phyloP scores from a whole-genome alignment of 2,329 filamentous ascomycete species.

The Sarocladium brachiariae region DNA sequence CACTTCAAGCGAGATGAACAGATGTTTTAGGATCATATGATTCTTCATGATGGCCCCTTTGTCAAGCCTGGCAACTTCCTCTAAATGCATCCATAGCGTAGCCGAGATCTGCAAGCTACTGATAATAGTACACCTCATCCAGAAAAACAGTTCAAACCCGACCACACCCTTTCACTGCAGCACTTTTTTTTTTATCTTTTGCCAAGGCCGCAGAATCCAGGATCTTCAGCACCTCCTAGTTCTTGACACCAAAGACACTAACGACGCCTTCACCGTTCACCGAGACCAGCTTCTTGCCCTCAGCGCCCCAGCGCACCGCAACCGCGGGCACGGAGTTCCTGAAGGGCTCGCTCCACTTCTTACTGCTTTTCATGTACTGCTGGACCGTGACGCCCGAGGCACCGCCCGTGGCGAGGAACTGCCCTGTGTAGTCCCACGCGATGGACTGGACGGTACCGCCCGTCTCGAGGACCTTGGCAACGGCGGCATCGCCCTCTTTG shows the following conservation, averaged over 20 bases:
- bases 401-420: slow-evolving; percentile 80
- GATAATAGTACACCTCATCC: too few species aligned
- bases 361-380: slow-evolving; percentile 80
- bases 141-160: too few species aligned
- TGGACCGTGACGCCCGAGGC: slow-evolving; percentile 77
- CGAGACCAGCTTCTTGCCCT: slow-evolving; percentile 66
- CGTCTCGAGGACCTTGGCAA: slow-evolving; percentile 78
- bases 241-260: slow-evolving; percentile 57
- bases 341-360: slow-evolving; percentile 83
- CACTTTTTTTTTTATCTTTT: too few species aligned
- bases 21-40: too few species aligned
- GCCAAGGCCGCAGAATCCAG: too few species aligned
- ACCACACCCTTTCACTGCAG: too few species aligned
- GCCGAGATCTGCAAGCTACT: too few species aligned
- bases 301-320: slow-evolving; percentile 69
- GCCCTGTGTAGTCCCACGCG: slow-evolving; percentile 90
- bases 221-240: slow-evolving; percentile 24
- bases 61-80: too few species aligned
- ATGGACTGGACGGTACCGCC: slow-evolving; percentile 71
- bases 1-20: too few species aligned
- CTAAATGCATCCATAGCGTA: too few species aligned
- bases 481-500: slow-evolving; percentile 76
- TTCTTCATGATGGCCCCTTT: too few species aligned
- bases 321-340: slow-evolving; percentile 67
- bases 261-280: slow-evolving; percentile 70